Evolutionary conservation across 768 basidiomycete genomes (phyloP).

Genomic region (Leccinum boreale): DNA sequence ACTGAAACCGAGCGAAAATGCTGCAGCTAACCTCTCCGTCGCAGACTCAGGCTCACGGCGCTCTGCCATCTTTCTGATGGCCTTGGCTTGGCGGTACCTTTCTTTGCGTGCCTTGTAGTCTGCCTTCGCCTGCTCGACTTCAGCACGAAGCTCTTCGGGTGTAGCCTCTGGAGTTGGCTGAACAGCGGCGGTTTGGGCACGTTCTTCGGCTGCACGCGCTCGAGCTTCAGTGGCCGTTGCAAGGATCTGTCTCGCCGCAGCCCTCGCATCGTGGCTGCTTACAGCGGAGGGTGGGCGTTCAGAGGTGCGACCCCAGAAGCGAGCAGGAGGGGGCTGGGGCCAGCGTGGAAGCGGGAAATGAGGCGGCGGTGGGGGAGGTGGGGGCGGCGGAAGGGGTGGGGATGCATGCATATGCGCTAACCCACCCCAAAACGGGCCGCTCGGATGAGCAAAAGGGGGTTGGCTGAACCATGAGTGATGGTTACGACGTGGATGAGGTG

Average conservation of each 20-base stretch:
- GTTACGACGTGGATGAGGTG: constrained; percentile 16
- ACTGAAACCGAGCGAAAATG: not conserved
- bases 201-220: constrained; percentile 5
- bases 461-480: constrained; percentile 26
- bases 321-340: constrained; percentile 26
- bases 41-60: constrained; percentile 19
- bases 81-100: constrained; percentile 57
- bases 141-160: constrained; percentile 29
- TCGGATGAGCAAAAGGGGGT: constrained; percentile 5
- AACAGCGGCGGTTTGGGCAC: not conserved
- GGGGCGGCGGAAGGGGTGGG: constrained; percentile 17
- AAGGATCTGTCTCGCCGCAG: constrained; percentile 13
- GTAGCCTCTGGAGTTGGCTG: constrained; percentile 3
- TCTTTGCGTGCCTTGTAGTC: constrained; percentile 71
- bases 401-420: constrained; percentile 15
- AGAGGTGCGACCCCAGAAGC: constrained; percentile 13
- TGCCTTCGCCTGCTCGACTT: constrained; percentile 64
- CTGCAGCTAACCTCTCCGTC: constrained; percentile 25
- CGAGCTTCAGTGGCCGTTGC: constrained; percentile 18
- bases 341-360: constrained; percentile 14
- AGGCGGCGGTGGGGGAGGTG: constrained; percentile 12
- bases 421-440: constrained; percentile 17
- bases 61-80: constrained; percentile 42
- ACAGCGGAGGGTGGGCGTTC: not conserved
- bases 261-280: constrained; percentile 8